Evolutionary conservation across 1,284 basidiomycete species (phyloP).

Genomic region (Cutaneotrichosporon cutaneum): DNA sequence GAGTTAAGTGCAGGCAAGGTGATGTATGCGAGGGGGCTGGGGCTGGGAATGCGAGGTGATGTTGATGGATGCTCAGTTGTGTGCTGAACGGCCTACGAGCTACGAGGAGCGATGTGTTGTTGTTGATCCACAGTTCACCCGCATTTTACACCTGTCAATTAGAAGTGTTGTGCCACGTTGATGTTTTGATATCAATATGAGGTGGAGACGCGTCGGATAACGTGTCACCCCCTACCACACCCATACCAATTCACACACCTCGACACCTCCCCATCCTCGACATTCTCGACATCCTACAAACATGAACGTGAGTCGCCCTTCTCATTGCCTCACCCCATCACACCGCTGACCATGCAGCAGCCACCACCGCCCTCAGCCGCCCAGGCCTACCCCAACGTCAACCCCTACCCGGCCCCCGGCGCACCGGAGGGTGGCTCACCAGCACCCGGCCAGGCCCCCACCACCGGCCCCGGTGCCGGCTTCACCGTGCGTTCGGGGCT

Average conservation of each 20-base stretch:
- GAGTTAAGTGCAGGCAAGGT: not conserved
- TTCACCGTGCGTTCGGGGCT: constrained; percentile 50
- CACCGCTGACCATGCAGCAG: constrained; percentile 3
- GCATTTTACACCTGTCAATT: constrained; percentile 3
- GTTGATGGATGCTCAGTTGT: not conserved
- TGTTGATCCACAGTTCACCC: not conserved
- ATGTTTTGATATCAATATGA: not conserved
- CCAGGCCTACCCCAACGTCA: constrained; percentile 27
- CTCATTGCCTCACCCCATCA: too few relatives aligned
- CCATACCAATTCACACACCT: not conserved
- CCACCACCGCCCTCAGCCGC: constrained; percentile 12
- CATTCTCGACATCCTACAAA: too few relatives aligned
- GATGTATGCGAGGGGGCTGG: not conserved
- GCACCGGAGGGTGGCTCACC: not conserved
- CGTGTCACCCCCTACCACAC: constrained; percentile 3
- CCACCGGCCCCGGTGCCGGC: constrained; percentile 49
- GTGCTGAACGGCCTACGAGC: too few relatives aligned
- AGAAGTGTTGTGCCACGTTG: not conserved
- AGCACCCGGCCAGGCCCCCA: constrained; percentile 22
- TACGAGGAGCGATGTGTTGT: not conserved
- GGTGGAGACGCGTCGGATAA: constrained; percentile 1
- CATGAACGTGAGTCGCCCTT: constrained; percentile 14
- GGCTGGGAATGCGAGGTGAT: too few relatives aligned
- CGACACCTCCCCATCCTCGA: not conserved
- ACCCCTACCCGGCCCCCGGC: constrained; percentile 26